phyloP scores from a whole-genome alignment of 305 asterid species.

The Coffea humblotiana region DNA sequence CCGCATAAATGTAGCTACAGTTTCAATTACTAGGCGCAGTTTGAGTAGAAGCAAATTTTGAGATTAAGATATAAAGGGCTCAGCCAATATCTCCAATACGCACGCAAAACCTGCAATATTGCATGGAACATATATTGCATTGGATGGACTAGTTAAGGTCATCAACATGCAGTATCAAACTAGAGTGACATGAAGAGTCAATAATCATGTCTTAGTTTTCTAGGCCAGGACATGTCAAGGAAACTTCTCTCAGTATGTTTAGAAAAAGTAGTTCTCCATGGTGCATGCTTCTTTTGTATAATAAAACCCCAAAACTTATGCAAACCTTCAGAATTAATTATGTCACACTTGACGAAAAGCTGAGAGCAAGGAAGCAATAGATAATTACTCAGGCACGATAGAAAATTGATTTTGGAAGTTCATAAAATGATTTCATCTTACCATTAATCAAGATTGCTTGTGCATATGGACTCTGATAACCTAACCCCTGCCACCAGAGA shows the following conservation, averaged over 20 bases:
- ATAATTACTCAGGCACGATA: not conserved
- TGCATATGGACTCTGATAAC: constrained; percentile 70
- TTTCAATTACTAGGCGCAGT: constrained; percentile 85
- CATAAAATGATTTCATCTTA: constrained; percentile 31
- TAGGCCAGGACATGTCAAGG: not conserved
- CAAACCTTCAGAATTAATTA: not conserved
- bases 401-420: not conserved
- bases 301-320: not conserved
- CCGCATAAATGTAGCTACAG: constrained; percentile 73
- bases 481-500: constrained; percentile 85
- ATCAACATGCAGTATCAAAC: not conserved
- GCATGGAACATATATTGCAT: not conserved
- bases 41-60: constrained; percentile 80
- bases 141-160: not conserved
- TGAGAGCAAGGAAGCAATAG: not conserved
- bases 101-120: constrained; percentile 79
- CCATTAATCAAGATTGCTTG: constrained; percentile 85
- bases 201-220: not conserved
- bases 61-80: constrained; percentile 83
- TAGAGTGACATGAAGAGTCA: constrained; percentile 1
- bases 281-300: not conserved
- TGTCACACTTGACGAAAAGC: not conserved
- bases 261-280: not conserved
- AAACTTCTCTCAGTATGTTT: not conserved
- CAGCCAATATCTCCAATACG: constrained; percentile 84